Percentiles rank a stretch among this genome's conserved stretches.
Evolutionary conservation across 176 grass and related monocot genomes (phyloP).

Genomic region (Elaeis guineensis): DNA sequence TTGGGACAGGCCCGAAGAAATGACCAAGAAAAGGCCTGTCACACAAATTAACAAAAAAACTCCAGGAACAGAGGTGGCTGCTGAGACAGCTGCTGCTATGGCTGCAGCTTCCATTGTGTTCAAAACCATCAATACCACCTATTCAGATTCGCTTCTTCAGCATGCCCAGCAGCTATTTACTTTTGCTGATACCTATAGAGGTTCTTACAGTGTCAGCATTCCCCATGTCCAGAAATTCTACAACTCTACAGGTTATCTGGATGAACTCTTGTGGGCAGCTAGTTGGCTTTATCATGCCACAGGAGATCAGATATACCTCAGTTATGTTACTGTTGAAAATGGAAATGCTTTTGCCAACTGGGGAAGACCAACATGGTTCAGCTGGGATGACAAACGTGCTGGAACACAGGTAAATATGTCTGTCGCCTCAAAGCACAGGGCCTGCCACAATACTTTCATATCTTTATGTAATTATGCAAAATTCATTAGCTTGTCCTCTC

Average conservation of each 20-base stretch:
- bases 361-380: slow-evolving; percentile 97
- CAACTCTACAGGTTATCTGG: slow-evolving; percentile 72
- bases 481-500: no score
- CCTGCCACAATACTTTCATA: no score
- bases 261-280: slow-evolving; percentile 94
- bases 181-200: slow-evolving; percentile 74
- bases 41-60: slow-evolving; percentile 61
- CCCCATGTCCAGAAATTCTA: slow-evolving; percentile 71
- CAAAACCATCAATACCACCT: slow-evolving; percentile 57
- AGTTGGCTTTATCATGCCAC: slow-evolving; percentile 99
- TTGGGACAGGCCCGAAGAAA: slow-evolving; percentile 96
- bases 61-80: slow-evolving; percentile 85
- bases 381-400: slow-evolving; percentile 95
- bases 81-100: slow-evolving; percentile 87
- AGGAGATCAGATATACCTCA: slow-evolving; percentile 83
- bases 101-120: slow-evolving; percentile 89
- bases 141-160: slow-evolving; percentile 77
- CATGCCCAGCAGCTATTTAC: slow-evolving; percentile 92
- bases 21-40: slow-evolving; percentile 82
- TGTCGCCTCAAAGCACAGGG: no score
- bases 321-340: slow-evolving; percentile 80
- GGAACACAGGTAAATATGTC: slow-evolving; percentile 68
- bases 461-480: no score
- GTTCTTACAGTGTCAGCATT: slow-evolving; percentile 55
- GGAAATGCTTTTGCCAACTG: slow-evolving; percentile 74